A percentile compares a stretch with the other conserved stretches of the same genome.
These are phyloP conservation scores for Arachnomyces sp. DNA, from an alignment of 2,329 filamentous ascomycete genomes.

Conservation along the genomic window DNA sequence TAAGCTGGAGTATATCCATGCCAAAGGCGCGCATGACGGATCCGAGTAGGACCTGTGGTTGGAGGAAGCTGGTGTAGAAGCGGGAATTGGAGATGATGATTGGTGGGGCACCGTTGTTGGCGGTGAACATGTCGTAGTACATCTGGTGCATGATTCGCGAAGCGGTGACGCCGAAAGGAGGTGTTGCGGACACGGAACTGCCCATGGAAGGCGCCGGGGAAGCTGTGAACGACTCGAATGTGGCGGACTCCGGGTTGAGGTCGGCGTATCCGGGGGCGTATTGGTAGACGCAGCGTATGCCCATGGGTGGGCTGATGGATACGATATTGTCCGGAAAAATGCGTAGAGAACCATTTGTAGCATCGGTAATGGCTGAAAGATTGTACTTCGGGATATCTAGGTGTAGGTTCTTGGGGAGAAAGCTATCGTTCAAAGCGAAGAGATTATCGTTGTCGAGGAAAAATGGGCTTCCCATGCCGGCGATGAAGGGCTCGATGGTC, in stretches of 20 bases:
- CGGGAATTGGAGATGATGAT: neutral
- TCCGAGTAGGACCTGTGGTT: neutral
- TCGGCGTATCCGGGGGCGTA: slow-evolving; percentile 2
- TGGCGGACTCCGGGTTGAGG: neutral
- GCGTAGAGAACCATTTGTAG: neutral
- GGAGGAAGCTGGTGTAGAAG: neutral
- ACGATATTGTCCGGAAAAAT: neutral
- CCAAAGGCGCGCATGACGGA: slow-evolving; percentile 7
- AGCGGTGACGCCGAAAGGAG: neutral
- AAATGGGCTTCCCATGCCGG: neutral
- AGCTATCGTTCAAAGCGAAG: slow-evolving; percentile 3
- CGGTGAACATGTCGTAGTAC: slow-evolving; percentile 1
- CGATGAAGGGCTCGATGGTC: neutral
- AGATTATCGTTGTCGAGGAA: slow-evolving; percentile 1
- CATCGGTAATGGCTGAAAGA: neutral
- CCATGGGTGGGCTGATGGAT: slow-evolving; percentile 2
- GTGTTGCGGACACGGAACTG: too few relatives aligned
- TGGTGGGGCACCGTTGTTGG: neutral
- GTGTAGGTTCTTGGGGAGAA: slow-evolving; percentile 1
- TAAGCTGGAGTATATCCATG: slow-evolving; percentile 3
- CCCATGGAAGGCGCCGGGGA: too few relatives aligned
- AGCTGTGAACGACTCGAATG: slow-evolving; percentile 2
- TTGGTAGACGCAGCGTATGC: slow-evolving; percentile 1
- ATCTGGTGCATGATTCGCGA: neutral
- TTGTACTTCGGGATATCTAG: neutral